Evolutionary conservation across 768 basidiomycete species (phyloP).

Genomic region (Rhizopogon salebrosus): DNA sequence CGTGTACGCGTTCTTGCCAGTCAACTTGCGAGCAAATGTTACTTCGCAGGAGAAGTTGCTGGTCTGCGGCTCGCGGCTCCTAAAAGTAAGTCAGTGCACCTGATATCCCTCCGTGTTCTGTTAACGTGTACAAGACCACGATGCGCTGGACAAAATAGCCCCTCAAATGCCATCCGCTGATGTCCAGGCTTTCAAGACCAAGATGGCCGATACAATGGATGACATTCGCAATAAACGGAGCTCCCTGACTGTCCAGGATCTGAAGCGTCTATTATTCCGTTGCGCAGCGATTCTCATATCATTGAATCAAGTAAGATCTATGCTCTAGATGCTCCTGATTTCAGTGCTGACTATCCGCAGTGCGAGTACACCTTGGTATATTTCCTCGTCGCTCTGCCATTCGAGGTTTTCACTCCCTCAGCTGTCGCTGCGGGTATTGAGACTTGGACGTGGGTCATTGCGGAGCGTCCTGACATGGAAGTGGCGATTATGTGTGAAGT

Average conservation of each 20-base stretch:
- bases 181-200: conserved; percentile 58
- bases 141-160: conserved; percentile 56
- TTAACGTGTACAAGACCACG: conserved; percentile 36
- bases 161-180: conserved; percentile 58
- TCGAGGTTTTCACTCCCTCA: conserved; percentile 83
- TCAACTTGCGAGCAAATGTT: conserved; percentile 88
- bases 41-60: conserved; percentile 82
- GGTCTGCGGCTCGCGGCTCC: conserved; percentile 70
- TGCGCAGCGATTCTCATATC: conserved; percentile 81
- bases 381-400: conserved; percentile 82
- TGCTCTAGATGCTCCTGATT: neutral
- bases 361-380: conserved; percentile 82
- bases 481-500: conserved; percentile 83
- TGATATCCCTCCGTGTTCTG: neutral
- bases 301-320: conserved; percentile 40
- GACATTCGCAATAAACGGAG: conserved; percentile 71
- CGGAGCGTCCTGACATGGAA: conserved; percentile 78
- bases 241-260: conserved; percentile 71
- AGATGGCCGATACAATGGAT: conserved; percentile 60
- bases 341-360: conserved; percentile 31
- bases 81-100: conserved; percentile 41
- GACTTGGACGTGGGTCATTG: conserved; percentile 94
- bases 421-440: conserved; percentile 86
- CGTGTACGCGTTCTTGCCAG: conserved; percentile 75
- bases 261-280: conserved; percentile 81